These are phyloP conservation scores for Saturnispora ahearnii DNA, from an alignment of 805 yeast species.

Conservation along the genomic window DNA sequence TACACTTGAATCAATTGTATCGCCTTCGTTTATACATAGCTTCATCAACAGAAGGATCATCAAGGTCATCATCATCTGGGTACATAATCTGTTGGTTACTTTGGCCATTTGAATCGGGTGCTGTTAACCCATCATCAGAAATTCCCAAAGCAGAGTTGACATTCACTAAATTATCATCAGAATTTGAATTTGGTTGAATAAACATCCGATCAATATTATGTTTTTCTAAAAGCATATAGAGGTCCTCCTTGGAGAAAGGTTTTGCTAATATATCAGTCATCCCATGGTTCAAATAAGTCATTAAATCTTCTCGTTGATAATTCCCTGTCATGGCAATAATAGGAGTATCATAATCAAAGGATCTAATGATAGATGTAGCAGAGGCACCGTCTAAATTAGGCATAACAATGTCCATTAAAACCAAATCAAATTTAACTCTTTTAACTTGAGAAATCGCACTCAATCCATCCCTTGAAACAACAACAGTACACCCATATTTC, in stretches of 20 bases:
- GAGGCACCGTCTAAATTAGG: constrained; percentile 84
- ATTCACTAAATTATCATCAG: not conserved
- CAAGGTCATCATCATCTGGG: not conserved
- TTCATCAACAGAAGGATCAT: not conserved
- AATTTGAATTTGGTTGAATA: constrained; percentile 15
- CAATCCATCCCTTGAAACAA: constrained; percentile 87
- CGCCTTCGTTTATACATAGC: constrained; percentile 1
- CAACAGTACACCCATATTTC: constrained; percentile 87
- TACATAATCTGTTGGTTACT: not conserved
- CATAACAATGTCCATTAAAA: constrained; percentile 83
- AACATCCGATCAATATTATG: constrained; percentile 44
- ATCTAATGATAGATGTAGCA: constrained; percentile 81
- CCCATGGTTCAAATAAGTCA: constrained; percentile 75
- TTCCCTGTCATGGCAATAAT: constrained; percentile 93
- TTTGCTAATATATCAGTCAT: constrained; percentile 90
- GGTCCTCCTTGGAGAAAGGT: constrained; percentile 84
- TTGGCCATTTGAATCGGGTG: not conserved
- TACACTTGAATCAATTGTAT: not conserved
- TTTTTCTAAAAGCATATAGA: constrained; percentile 69
- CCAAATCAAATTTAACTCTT: constrained; percentile 63
- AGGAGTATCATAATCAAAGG: constrained; percentile 78
- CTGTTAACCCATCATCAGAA: not conserved
- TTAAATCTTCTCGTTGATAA: constrained; percentile 71
- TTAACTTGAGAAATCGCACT: constrained; percentile 75
- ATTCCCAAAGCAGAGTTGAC: not conserved